Evolutionary conservation across 2,329 filamentous ascomycete genomes (phyloP), one percentile per base, ranked within the genome.

Genomic region (Claviceps purpurea): DNA sequence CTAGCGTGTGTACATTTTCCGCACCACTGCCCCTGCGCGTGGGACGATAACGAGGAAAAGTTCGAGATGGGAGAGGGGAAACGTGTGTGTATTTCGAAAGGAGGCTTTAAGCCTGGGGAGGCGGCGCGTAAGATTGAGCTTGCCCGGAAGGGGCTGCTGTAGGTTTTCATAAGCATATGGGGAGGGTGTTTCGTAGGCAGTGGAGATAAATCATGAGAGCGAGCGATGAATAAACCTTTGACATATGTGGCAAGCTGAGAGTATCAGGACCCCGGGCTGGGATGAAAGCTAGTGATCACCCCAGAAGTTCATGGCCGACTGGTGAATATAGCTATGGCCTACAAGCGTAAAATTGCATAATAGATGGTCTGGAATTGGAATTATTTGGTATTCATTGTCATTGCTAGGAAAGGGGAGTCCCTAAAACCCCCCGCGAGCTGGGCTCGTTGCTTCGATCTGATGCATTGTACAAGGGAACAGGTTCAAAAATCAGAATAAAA

Each of bases 1-100:
- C 79, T 98, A 55, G 87, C 90, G 39, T 98, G 93, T 72, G 93
- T 98, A 6, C 85, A 94, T 66, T 93, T 95, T 71, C 90, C 93
- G 1, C 91, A 97, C 67, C 93, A 98, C 70, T 98, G 93, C 69
- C 93, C 93, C 30, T 98, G 93, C 70, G 77, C 89, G 2, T 95
- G 85, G 72, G 82, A 85, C 1, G 70, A 74, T 8, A 73, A 85
- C 56, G 83, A 91, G 63, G 87, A 91, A 58, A 93, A 93, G 64
- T 79, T 89, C 56, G 87, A 86, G 67, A 61, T 83, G 34, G 79
- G 75, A 5, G 85, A 90, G 4, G 87, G 87, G 0, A 80, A 81
- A 58, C 78, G 84, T 42, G 72, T 89, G 47, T 93, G 87, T 62
- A 73, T 85, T 1, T 87, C 82, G 45, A 88, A 82, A 62, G 85